Conservation (phyloP, 2,329 filamentous ascomycete genomes). For the Pseudogymnoascus sp. region DNA sequence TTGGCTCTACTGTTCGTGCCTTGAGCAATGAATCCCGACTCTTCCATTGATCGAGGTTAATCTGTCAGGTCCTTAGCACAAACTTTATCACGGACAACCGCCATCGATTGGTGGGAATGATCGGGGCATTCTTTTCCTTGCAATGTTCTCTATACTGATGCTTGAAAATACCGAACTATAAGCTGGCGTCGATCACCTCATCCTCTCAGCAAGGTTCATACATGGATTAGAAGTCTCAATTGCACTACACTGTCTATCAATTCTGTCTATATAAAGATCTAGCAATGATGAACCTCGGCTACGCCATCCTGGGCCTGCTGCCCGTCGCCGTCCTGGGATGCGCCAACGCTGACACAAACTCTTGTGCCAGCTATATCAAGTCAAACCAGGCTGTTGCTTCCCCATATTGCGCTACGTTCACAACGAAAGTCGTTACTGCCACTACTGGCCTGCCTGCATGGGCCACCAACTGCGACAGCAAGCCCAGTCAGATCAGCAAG, state of each 20-base stretch:
- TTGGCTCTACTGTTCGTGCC: neutral
- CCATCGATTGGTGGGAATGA: neutral
- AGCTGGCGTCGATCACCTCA: neutral
- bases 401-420: neutral
- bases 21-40: neutral
- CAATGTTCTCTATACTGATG: neutral
- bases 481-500: neutral
- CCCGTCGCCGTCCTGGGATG: neutral
- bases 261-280: neutral
- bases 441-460: neutral
- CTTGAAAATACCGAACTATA: neutral
- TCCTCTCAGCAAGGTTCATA: neutral
- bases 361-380: neutral
- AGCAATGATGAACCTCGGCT: neutral
- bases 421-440: neutral
- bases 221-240: neutral
- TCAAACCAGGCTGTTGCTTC: neutral
- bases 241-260: neutral
- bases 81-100: neutral
- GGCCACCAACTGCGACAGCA: neutral
- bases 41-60: neutral
- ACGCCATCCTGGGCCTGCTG: neutral
- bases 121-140: neutral
- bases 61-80: neutral
- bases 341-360: neutral